Conservation (phyloP, 2,329 filamentous ascomycete genomes). For the Botryotinia calthae region DNA sequence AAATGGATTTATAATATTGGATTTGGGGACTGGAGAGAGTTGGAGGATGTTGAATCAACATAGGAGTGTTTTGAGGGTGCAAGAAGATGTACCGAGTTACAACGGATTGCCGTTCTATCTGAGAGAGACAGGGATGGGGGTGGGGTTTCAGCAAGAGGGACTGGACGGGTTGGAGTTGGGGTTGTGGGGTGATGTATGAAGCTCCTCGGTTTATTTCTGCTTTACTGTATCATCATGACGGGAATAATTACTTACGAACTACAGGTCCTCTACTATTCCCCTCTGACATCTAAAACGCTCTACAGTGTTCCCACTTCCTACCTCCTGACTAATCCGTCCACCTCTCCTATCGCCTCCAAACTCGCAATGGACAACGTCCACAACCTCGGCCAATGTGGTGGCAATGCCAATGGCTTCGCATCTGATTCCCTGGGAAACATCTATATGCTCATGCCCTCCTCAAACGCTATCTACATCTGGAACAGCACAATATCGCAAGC, state of each 20-base stretch:
- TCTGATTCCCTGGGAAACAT: constrained; percentile 45
- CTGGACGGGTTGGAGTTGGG: constrained; percentile 38
- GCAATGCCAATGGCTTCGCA: constrained; percentile 47
- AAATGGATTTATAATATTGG: constrained; percentile 46
- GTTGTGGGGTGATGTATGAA: constrained; percentile 34
- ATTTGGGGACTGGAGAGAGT: constrained; percentile 43
- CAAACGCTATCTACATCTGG: constrained; percentile 47
- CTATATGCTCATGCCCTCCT: constrained; percentile 47
- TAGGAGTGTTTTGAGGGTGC: not conserved
- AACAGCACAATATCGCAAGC: constrained; percentile 41
- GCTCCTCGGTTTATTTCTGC: not conserved
- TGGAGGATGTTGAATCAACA: constrained; percentile 40
- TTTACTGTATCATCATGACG: not conserved
- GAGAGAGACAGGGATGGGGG: constrained; percentile 28
- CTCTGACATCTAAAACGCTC: constrained; percentile 41
- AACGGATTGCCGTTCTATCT: constrained; percentile 39
- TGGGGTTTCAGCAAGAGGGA: constrained; percentile 38
- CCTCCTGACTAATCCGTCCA: constrained; percentile 39
- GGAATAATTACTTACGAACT: not conserved
- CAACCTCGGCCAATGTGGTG: constrained; percentile 46
- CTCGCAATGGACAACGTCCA: constrained; percentile 47
- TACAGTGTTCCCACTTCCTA: constrained; percentile 41
- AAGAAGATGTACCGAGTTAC: constrained; percentile 30
- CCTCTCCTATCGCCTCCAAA: constrained; percentile 41
- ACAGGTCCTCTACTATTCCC: constrained; percentile 45